Percentiles rank a stretch among this genome's conserved stretches.
Evolutionary conservation across 2,329 filamentous ascomycete genomes (phyloP).

Genomic region (Mycosphaerella arachidis): DNA sequence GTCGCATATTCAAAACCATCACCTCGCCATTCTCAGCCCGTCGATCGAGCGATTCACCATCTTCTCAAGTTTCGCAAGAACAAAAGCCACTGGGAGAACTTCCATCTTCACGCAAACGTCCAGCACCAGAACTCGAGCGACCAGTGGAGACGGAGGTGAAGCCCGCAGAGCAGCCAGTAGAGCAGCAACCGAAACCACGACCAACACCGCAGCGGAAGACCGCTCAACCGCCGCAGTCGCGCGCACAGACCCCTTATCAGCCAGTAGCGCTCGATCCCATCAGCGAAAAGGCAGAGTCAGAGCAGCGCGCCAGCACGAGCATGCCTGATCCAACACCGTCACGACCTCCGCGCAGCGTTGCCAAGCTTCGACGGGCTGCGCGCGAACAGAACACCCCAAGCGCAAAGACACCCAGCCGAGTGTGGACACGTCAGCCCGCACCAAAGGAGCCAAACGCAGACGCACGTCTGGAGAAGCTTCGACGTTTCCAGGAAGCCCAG

Average conservation of each 20-base stretch:
- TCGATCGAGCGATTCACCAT: neutral
- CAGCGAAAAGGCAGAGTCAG: constrained; percentile 24
- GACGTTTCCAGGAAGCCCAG: constrained; percentile 19
- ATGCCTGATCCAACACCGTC: constrained; percentile 10
- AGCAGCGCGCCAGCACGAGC: constrained; percentile 1
- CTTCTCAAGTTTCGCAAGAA: constrained; percentile 2
- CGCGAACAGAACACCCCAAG: constrained; percentile 5
- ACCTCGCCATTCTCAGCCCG: constrained; percentile 13
- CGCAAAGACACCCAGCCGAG: constrained; percentile 5
- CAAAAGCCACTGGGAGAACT: constrained; percentile 11
- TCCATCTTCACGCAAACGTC: constrained; percentile 23
- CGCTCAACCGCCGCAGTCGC: constrained; percentile 9
- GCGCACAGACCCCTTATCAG: constrained; percentile 4
- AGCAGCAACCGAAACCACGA: constrained; percentile 1
- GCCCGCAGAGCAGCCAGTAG: neutral
- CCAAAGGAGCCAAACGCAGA: constrained; percentile 28
- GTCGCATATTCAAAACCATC: constrained; percentile 14
- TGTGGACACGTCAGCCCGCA: constrained; percentile 12
- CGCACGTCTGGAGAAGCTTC: constrained; percentile 24
- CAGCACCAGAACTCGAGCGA: constrained; percentile 16
- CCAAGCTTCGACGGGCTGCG: neutral
- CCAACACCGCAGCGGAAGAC: constrained; percentile 1
- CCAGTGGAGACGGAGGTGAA: neutral
- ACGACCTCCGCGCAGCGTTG: constrained; percentile 6
- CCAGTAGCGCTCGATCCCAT: constrained; percentile 20